Conservation (phyloP, 2,329 filamentous ascomycete genomes). For the Bertia moriformis region DNA sequence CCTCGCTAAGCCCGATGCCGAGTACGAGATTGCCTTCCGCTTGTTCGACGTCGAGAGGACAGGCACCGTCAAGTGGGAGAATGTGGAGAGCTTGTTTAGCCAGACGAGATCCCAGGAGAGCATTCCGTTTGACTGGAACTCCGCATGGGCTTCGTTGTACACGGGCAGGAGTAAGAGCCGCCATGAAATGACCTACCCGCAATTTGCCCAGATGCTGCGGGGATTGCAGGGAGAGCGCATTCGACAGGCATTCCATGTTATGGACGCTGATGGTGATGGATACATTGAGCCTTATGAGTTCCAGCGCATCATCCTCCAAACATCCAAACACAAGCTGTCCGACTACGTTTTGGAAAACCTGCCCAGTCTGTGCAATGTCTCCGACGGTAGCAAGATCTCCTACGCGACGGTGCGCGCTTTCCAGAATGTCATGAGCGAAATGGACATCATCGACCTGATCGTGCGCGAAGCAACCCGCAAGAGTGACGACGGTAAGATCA, state of each 20-base stretch:
- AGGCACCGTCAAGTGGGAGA: conserved; percentile 76
- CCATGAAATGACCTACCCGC: conserved; percentile 83
- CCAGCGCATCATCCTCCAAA: conserved; percentile 89
- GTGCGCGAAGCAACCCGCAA: conserved; percentile 73
- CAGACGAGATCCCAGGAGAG: conserved; percentile 72
- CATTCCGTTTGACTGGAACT: conserved; percentile 93
- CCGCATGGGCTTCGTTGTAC: conserved; percentile 90
- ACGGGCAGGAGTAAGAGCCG: conserved; percentile 67
- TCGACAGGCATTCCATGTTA: conserved; percentile 81
- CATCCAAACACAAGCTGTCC: conserved; percentile 86
- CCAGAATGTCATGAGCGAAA: conserved; percentile 93
- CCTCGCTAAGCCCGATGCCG: conserved; percentile 82
- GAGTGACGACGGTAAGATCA: conserved; percentile 83
- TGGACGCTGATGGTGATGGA: conserved; percentile 82
- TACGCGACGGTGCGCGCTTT: conserved; percentile 96
- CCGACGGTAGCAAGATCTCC: conserved; percentile 78
- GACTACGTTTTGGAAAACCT: conserved; percentile 88
- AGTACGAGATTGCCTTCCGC: conserved; percentile 97
- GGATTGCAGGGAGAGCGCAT: conserved; percentile 92
- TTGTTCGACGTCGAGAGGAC: conserved; percentile 79
- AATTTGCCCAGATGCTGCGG: conserved; percentile 96
- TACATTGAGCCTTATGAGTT: conserved; percentile 84
- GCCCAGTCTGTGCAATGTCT: conserved; percentile 87
- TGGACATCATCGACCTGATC: conserved; percentile 92
- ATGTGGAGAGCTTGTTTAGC: conserved; percentile 74